Base-by-base conservation (phyloP, 2,329 filamentous ascomycete genomes). In the Taxawa tesnikishii region DNA sequence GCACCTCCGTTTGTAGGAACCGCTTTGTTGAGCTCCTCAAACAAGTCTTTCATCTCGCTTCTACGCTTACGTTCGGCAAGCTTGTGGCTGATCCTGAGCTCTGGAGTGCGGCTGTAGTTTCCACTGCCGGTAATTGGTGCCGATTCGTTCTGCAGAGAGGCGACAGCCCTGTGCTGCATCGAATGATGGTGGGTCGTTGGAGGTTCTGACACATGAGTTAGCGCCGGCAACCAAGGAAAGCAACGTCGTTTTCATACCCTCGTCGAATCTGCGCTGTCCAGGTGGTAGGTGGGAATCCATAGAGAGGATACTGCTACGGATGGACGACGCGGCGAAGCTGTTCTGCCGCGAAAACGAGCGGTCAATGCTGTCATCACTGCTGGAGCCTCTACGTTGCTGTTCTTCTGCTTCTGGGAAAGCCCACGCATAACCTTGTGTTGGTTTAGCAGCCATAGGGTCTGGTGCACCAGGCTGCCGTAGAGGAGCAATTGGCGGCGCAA, bases 1-100 rank as follows among this genome's bases (percentile, higher is more conserved):
- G 79, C 79, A 2, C 83, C 83, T 11, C 83, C 73, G 46, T 83
- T 82, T 44, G 84, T 79, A 2, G 82, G 82, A 59, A 88, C 77
- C 23, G 84, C 64, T 43, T 81, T 77, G 43, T 83, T 73, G 6
- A 90, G 60, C 44, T 83, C 78, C 43, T 90, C 83, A 48, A 90
- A 90, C 0, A 90, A 60, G 47, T 83, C 78, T 59, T 90, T 90
- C 83, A 90, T 90, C 51, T 90, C 83, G 6, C 82, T 87, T 38
- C 83, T 67, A 24, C 83, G 71, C 60, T 90, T 90, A 23, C 83
- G 69, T 56, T 90, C 83, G 0, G 83, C 83, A 34, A 90, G 69
- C 55, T 90, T 90, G 58, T 90, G 83, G 49, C 81, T 88, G 29
- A 88, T 73, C 14, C 83, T 73, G 24, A 90, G 63, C 54, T 90